Conservation (phyloP, 495 filamentous ascomycete genomes). For the Durotheca rogersii region DNA sequence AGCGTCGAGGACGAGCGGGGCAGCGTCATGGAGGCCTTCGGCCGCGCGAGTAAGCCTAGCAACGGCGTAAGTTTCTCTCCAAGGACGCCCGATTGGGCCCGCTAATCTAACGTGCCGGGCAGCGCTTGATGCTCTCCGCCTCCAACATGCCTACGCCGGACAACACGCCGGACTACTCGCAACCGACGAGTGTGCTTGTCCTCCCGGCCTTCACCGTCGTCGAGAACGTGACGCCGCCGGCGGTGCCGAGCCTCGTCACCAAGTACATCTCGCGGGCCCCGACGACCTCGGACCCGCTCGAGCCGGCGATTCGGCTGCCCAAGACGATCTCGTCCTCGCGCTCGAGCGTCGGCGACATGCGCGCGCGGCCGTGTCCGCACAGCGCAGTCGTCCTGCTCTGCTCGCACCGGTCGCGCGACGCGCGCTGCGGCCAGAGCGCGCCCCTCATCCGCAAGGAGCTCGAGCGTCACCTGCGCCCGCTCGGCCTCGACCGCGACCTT, state of each 20-base stretch:
- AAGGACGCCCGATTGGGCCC: no score
- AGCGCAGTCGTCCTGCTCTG: constrained; percentile 86
- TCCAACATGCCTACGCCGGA: constrained; percentile 83
- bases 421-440: constrained; percentile 89
- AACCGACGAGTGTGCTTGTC: constrained; percentile 79
- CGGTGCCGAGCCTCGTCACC: constrained; percentile 70
- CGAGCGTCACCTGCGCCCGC: constrained; percentile 80
- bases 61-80: constrained; percentile 75
- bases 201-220: constrained; percentile 85
- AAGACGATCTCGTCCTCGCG: constrained; percentile 57
- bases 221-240: constrained; percentile 78
- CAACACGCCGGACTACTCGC: constrained; percentile 54
- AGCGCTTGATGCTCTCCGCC: constrained; percentile 89
- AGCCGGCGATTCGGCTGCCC: constrained; percentile 37
- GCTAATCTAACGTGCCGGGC: constrained; percentile 5
- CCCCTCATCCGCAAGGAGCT: constrained; percentile 84
- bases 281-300: constrained; percentile 74
- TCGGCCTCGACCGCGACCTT: constrained; percentile 82
- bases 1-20: constrained; percentile 89
- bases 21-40: constrained; percentile 92
- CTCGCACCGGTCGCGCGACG: constrained; percentile 89
- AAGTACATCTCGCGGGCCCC: constrained; percentile 69
- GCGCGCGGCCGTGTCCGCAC: constrained; percentile 73
- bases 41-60: constrained; percentile 55
- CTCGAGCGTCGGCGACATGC: constrained; percentile 52